Conservation (phyloP, 768 basidiomycete species). For the Trametes elegans region DNA sequence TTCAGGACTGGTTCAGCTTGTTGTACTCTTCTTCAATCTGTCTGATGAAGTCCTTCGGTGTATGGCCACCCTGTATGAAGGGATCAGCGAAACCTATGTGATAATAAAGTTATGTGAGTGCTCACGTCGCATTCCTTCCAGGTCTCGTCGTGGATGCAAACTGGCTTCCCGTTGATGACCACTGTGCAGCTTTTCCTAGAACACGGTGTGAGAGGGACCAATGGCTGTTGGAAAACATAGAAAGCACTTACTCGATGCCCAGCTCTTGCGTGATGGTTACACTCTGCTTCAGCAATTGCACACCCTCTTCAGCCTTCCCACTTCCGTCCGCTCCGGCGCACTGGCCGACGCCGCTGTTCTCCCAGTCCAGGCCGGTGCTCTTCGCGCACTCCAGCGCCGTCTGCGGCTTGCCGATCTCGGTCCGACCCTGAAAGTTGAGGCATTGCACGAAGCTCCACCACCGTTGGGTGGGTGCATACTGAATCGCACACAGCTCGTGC, state of each 20-base stretch:
- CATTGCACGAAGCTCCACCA: conserved; percentile 89
- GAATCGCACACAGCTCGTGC: conserved; percentile 79
- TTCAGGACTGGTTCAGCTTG: conserved; percentile 46
- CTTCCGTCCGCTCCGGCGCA: conserved; percentile 66
- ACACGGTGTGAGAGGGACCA: not conserved
- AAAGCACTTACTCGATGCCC: conserved; percentile 52
- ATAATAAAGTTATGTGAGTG: not conserved
- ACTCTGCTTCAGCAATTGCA: conserved; percentile 62
- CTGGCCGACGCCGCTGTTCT: conserved; percentile 47
- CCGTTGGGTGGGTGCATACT: conserved; percentile 48
- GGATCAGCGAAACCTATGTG: not conserved
- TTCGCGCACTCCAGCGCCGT: conserved; percentile 67
- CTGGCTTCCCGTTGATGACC: conserved; percentile 61
- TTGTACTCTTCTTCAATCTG: conserved; percentile 77
- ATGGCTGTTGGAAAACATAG: not conserved
- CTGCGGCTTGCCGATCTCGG: conserved; percentile 61
- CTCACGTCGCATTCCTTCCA: conserved; percentile 82
- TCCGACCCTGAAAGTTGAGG: conserved; percentile 66
- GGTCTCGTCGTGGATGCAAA: conserved; percentile 72
- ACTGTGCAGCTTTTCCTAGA: conserved; percentile 85
- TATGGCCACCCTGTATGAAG: conserved; percentile 63
- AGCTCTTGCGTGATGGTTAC: conserved; percentile 41
- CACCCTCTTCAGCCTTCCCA: conserved; percentile 61
- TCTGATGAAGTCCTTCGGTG: conserved; percentile 66
- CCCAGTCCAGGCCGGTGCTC: conserved; percentile 68